A percentile compares a stretch with the other conserved stretches of the same genome.
These are phyloP conservation scores for Psidium guajava DNA, from an alignment of 345 rosid genomes.

Conservation along the genomic window DNA sequence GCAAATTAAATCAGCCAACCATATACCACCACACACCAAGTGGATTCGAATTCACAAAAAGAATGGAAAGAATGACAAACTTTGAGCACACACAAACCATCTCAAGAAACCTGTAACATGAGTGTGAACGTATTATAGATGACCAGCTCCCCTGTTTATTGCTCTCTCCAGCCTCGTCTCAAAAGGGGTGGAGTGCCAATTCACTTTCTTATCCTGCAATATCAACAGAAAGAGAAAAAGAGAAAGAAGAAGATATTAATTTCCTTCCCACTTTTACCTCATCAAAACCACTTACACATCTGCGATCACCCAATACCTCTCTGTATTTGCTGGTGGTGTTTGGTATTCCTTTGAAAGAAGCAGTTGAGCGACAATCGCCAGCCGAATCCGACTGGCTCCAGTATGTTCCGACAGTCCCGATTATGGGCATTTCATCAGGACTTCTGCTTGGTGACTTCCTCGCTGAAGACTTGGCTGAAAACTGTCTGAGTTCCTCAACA, in stretches of 20 bases:
- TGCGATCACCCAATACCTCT: slow-evolving; percentile 46
- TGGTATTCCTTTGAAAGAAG: slow-evolving; percentile 80
- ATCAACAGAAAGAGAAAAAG: background rate
- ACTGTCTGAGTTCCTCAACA: slow-evolving; percentile 70
- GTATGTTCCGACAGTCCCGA: slow-evolving; percentile 34
- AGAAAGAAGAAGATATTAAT: background rate
- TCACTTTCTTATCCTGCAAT: slow-evolving; percentile 84
- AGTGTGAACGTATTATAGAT: background rate
- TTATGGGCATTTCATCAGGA: slow-evolving; percentile 33
- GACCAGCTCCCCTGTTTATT: slow-evolving; percentile 31
- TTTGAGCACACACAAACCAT: background rate
- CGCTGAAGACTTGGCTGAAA: slow-evolving; percentile 55
- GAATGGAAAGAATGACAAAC: background rate
- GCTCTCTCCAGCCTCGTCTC: slow-evolving; percentile 93
- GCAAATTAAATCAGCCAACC: background rate
- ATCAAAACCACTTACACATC: background rate
- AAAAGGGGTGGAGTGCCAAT: slow-evolving; percentile 90
- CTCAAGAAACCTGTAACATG: background rate
- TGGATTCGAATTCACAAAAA: background rate
- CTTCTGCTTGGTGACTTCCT: slow-evolving; percentile 61
- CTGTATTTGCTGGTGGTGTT: slow-evolving; percentile 86
- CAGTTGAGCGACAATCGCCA: slow-evolving; percentile 26
- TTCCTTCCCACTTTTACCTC: background rate
- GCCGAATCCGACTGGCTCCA: slow-evolving; percentile 15
- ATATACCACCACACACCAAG: background rate